A percentile compares a stretch with the other conserved stretches of the same genome.
These are phyloP conservation scores for Neonectria magnoliae DNA, from an alignment of 2,329 filamentous ascomycete genomes.

Conservation along the genomic window DNA sequence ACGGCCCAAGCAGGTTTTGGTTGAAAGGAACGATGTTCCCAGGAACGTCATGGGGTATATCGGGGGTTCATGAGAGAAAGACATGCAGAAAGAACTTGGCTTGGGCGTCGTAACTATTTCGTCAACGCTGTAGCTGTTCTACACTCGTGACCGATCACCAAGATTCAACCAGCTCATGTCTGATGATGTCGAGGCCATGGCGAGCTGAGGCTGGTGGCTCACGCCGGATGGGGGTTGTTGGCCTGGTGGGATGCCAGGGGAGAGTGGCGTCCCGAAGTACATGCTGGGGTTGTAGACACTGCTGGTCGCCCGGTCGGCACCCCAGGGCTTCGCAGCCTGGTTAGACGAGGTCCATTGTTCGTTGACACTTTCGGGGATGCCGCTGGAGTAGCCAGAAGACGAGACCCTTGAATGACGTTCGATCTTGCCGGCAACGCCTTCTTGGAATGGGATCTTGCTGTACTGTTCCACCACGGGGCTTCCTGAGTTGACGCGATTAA, in stretches of 20 bases:
- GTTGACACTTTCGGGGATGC: constrained; percentile 71
- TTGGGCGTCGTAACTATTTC: constrained; percentile 34
- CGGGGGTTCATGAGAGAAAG: constrained; percentile 27
- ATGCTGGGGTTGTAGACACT: constrained; percentile 60
- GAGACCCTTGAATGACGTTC: constrained; percentile 65
- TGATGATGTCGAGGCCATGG: constrained; percentile 60
- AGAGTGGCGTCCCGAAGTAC: constrained; percentile 55
- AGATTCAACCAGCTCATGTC: constrained; percentile 88
- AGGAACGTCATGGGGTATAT: constrained; percentile 34
- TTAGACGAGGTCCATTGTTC: constrained; percentile 64
- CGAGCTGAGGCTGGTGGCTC: constrained; percentile 61
- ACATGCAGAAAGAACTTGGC: constrained; percentile 12
- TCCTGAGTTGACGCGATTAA: constrained; percentile 74
- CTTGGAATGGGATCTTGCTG: constrained; percentile 60
- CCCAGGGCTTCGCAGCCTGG: constrained; percentile 58
- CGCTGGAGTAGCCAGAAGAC: constrained; percentile 69
- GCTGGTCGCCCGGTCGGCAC: constrained; percentile 60
- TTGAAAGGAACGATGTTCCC: constrained; percentile 16
- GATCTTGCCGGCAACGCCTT: constrained; percentile 70
- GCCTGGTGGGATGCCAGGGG: constrained; percentile 46
- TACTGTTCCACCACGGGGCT: constrained; percentile 76
- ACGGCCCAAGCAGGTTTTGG: constrained; percentile 10
- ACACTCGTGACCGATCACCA: constrained; percentile 56
- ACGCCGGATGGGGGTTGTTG: constrained; percentile 49
- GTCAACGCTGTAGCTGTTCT: constrained; percentile 29